Conservation (phyloP, 345 rosid genomes). For the Limnanthes douglasii region DNA sequence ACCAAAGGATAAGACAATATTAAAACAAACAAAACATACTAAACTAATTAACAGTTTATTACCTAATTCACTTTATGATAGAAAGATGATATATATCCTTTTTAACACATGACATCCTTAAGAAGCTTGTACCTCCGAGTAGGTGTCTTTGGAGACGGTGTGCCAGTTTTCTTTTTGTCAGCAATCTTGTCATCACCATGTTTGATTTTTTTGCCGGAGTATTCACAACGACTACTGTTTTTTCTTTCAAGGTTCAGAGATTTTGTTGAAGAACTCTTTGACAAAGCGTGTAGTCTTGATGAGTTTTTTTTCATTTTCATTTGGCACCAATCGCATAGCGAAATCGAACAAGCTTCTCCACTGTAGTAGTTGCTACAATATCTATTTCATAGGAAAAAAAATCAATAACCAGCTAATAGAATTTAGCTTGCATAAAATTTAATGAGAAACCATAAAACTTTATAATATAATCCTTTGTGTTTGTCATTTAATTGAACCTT, state of each 20-base stretch:
- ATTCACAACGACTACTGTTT: no score
- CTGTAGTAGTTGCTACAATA: constrained; percentile 86
- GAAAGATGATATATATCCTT: not conserved
- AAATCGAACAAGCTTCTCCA: constrained; percentile 47
- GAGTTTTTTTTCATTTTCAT: constrained; percentile 32
- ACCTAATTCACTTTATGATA: no score
- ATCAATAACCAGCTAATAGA: not conserved
- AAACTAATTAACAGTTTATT: no score
- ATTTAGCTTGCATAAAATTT: not conserved
- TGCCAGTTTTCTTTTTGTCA: constrained; percentile 41
- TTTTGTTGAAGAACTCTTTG: constrained; percentile 21
- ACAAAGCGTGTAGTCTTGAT: constrained; percentile 21
- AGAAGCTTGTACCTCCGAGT: constrained; percentile 99
- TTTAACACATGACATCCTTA: constrained; percentile 92
- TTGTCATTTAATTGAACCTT: no score
- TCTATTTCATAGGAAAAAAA: constrained; percentile 15
- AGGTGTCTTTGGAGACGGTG: constrained; percentile 62
- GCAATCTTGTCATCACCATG: no score
- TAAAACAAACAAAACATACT: no score
- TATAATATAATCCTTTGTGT: no score
- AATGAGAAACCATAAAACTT: no score
- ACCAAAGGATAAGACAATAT: no score
- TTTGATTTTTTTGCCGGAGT: no score
- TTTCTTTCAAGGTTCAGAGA: no score
- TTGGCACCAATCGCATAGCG: constrained; percentile 85